These are phyloP conservation scores for Alternaria longipes DNA, from an alignment of 2,329 filamentous ascomycete genomes.

Conservation along the genomic window DNA sequence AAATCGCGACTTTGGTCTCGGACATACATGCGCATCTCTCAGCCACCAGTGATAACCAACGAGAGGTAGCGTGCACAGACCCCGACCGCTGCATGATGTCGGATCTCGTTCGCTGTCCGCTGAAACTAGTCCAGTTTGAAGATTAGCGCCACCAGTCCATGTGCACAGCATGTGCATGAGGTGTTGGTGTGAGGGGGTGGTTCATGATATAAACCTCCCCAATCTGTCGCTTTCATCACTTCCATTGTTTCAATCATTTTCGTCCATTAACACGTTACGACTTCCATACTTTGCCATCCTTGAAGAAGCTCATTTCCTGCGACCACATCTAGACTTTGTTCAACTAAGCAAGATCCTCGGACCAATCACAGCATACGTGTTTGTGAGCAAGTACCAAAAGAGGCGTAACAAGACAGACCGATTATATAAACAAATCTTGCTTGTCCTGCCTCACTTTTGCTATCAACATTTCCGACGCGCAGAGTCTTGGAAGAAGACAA, in stretches of 20 bases:
- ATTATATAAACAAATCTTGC: slow-evolving; percentile 10
- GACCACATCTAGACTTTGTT: slow-evolving; percentile 1
- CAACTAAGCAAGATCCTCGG: slow-evolving; percentile 14
- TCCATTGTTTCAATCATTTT: neutral
- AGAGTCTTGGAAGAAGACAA: neutral
- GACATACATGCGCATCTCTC: neutral
- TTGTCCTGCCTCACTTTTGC: neutral
- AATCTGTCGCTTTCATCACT: neutral
- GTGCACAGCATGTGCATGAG: slow-evolving; percentile 5
- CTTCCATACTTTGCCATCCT: neutral
- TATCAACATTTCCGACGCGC: neutral
- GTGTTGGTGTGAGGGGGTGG: slow-evolving; percentile 1
- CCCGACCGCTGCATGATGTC: slow-evolving; percentile 1
- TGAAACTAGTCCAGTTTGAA: slow-evolving; percentile 6
- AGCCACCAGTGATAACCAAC: neutral
- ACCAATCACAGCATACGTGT: slow-evolving; percentile 32
- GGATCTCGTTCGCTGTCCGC: neutral
- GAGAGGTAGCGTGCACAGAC: neutral
- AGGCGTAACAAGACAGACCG: slow-evolving; percentile 11
- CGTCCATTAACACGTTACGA: neutral
- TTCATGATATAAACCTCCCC: neutral
- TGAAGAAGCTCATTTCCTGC: neutral
- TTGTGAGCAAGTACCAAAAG: slow-evolving; percentile 30
- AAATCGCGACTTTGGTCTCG: neutral
- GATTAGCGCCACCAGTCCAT: neutral